Percentiles rank a stretch among this genome's conserved stretches.
phyloP scores from a whole-genome alignment of 805 yeast species.

The Blastobotrys parvus region DNA sequence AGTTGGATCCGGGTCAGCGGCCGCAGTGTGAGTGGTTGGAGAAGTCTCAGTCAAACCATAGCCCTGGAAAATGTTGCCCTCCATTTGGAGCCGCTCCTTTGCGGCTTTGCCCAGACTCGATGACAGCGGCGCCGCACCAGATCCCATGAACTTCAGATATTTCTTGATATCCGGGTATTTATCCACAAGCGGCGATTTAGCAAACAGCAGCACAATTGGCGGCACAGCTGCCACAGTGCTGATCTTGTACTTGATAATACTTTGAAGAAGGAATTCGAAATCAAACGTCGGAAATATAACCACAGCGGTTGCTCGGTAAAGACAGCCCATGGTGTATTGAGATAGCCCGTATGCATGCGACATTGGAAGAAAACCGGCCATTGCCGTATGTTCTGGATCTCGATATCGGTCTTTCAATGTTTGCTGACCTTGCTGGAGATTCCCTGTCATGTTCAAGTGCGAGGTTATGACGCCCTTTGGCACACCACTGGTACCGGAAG shows the following conservation, averaged over 20 bases:
- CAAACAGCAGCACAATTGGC: constrained; percentile 38
- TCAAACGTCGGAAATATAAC: constrained; percentile 29
- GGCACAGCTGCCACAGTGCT: constrained; percentile 34
- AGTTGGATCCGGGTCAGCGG: constrained; percentile 29
- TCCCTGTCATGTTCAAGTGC: constrained; percentile 41
- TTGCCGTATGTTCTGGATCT: not conserved
- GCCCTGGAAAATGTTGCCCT: constrained; percentile 14
- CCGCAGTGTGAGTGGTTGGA: constrained; percentile 40
- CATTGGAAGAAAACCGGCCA: constrained; percentile 15
- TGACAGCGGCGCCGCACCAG: constrained; percentile 42
- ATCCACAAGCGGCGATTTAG: constrained; percentile 37
- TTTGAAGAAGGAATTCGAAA: constrained; percentile 22
- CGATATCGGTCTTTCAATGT: not conserved
- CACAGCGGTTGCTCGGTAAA: constrained; percentile 34
- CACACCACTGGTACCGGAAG: constrained; percentile 38
- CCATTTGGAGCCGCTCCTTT: constrained; percentile 16
- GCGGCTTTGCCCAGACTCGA: constrained; percentile 9
- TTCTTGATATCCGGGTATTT: constrained; percentile 33
- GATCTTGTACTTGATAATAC: constrained; percentile 27
- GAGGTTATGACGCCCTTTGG: constrained; percentile 67
- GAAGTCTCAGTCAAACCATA: constrained; percentile 43
- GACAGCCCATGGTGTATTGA: constrained; percentile 44
- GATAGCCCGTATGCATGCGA: constrained; percentile 49
- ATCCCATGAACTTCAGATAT: constrained; percentile 32
- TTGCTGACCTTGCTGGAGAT: constrained; percentile 16